Evolutionary conservation across 306 rosid species (phyloP).

Genomic region (Coriaria nepalensis): DNA sequence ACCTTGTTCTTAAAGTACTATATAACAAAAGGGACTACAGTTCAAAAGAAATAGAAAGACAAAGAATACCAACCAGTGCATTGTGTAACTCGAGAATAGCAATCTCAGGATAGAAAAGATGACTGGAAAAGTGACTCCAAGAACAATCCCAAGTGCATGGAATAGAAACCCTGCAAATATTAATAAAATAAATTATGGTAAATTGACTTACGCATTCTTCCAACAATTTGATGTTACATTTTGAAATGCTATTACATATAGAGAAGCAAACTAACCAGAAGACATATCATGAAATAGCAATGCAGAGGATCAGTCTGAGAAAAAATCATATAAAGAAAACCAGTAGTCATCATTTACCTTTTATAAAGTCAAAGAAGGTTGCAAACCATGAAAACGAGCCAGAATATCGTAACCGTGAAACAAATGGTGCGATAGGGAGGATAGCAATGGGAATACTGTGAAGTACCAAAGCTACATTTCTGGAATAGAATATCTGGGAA

Average conservation of each 20-base stretch:
- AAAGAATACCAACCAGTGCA: conserved; percentile 68
- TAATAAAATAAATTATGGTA: no score
- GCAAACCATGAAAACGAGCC: conserved; percentile 37
- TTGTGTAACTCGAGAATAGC: conserved; percentile 45
- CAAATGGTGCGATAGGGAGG: conserved; percentile 40
- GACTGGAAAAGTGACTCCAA: conserved; percentile 56
- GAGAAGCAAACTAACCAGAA: neutral
- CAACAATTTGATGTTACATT: conserved; percentile 5
- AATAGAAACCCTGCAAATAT: conserved; percentile 55
- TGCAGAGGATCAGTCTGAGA: neutral
- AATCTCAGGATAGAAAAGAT: conserved; percentile 55
- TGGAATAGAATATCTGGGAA: conserved; percentile 69
- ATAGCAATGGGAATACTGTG: conserved; percentile 63
- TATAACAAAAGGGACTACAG: neutral
- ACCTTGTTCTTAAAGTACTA: neutral
- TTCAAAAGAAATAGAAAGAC: neutral
- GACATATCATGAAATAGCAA: no score
- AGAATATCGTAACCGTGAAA: conserved; percentile 22
- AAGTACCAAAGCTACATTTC: conserved; percentile 64
- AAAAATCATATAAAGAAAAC: conserved; percentile 3
- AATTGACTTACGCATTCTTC: neutral
- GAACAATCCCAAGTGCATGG: conserved; percentile 50
- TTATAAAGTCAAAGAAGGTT: conserved; percentile 47
- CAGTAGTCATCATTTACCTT: conserved; percentile 39
- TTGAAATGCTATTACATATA: neutral